These are phyloP conservation scores for Marasmius tenuissimus DNA, from an alignment of 1,284 basidiomycete species.

Conservation along the genomic window DNA sequence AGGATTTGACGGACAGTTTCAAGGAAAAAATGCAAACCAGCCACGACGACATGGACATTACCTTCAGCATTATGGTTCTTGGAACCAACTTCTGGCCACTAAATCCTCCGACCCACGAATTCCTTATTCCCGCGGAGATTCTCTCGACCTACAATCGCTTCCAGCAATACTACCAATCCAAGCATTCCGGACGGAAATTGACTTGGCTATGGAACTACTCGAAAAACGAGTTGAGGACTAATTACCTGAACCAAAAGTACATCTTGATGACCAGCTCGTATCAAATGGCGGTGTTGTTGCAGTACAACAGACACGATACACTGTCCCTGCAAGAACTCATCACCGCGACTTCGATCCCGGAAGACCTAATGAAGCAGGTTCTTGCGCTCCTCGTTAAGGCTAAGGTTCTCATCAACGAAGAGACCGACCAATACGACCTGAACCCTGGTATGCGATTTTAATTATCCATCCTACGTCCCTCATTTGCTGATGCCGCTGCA, in stretches of 20 bases:
- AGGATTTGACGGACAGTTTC: conserved; percentile 96
- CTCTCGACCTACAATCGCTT: conserved; percentile 89
- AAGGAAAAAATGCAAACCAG: conserved; percentile 91
- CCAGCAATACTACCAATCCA: conserved; percentile 90
- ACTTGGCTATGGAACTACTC: conserved; percentile 99
- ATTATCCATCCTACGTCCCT: neutral
- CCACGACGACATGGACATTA: conserved; percentile 84
- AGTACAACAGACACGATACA: conserved; percentile 92
- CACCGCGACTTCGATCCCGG: conserved; percentile 81
- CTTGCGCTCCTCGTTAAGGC: conserved; percentile 85
- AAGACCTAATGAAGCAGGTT: conserved; percentile 84
- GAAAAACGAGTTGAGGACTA: conserved; percentile 94
- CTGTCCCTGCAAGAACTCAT: conserved; percentile 81
- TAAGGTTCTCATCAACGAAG: conserved; percentile 85
- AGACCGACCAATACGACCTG: conserved; percentile 87
- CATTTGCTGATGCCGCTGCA: conserved; percentile 25
- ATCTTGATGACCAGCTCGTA: conserved; percentile 95
- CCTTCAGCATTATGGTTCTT: conserved; percentile 92
- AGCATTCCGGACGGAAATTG: conserved; percentile 93
- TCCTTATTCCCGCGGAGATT: conserved; percentile 89
- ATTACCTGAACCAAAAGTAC: conserved; percentile 92
- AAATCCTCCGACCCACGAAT: conserved; percentile 80
- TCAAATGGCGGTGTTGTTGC: conserved; percentile 92
- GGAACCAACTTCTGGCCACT: conserved; percentile 98
- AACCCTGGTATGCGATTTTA: conserved; percentile 75